Evolutionary conservation across 805 yeast species (phyloP).

Genomic region (Candida ovalis): DNA sequence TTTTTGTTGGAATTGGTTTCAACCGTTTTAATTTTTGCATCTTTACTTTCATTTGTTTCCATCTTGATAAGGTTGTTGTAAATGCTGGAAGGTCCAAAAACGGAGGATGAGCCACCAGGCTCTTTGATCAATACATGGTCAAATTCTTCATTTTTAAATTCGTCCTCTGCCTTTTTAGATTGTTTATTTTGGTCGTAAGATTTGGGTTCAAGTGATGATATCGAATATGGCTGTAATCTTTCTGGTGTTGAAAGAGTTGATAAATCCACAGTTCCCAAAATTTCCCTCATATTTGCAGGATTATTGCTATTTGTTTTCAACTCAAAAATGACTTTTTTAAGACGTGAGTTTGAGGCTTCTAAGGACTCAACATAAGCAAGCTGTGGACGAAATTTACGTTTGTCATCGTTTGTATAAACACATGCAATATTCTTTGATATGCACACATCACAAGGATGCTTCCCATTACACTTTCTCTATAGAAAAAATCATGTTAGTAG

Average conservation of each 20-base stretch:
- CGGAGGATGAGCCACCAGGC: conserved; percentile 5
- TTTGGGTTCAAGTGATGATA: background rate
- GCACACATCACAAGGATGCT: background rate
- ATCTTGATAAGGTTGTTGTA: conserved; percentile 3
- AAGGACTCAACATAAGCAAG: conserved; percentile 7
- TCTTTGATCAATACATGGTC: background rate
- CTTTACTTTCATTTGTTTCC: conserved; percentile 1
- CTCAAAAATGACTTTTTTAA: background rate
- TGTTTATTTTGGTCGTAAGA: background rate
- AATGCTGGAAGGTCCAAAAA: conserved; percentile 11
- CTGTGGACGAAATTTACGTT: conserved; percentile 7
- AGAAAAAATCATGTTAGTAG: background rate
- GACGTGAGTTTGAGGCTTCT: conserved; percentile 6
- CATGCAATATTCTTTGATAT: background rate
- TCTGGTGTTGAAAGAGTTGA: background rate
- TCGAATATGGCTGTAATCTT: background rate
- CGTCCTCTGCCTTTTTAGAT: conserved; percentile 2
- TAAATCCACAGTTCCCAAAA: background rate
- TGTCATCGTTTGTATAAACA: conserved; percentile 6
- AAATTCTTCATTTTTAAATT: background rate
- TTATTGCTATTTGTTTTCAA: background rate
- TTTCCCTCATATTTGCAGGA: background rate
- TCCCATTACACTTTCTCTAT: background rate
- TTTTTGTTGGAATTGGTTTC: background rate
- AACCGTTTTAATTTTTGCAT: background rate